Conservation (phyloP, 2,329 filamentous ascomycete species). For the Diaporthe amygdali region DNA sequence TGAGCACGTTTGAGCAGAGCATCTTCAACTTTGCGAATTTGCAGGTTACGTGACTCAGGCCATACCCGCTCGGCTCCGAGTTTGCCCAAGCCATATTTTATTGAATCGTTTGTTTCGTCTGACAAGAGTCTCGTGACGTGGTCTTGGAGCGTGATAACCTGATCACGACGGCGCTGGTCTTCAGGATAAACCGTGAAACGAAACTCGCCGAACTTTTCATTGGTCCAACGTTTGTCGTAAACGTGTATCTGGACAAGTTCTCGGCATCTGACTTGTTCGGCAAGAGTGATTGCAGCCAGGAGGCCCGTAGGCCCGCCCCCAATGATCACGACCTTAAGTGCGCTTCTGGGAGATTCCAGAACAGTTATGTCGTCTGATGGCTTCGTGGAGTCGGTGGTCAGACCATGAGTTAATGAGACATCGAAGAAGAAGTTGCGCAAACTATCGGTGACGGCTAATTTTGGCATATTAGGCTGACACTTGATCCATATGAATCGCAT, state of each 20-base stretch:
- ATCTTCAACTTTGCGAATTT: slow-evolving; percentile 45
- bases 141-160: slow-evolving; percentile 43
- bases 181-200: slow-evolving; percentile 34
- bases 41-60: slow-evolving; percentile 43
- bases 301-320: slow-evolving; percentile 40
- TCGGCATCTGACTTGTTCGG: slow-evolving; percentile 35
- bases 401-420: slow-evolving; percentile 35
- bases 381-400: slow-evolving; percentile 32
- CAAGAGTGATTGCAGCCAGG: slow-evolving; percentile 38
- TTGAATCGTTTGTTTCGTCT: slow-evolving; percentile 29
- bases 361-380: slow-evolving; percentile 28
- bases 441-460: slow-evolving; percentile 31
- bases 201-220: slow-evolving; percentile 24
- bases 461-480: slow-evolving; percentile 30
- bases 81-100: slow-evolving; percentile 33
- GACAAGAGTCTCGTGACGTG: slow-evolving; percentile 38
- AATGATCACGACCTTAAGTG: slow-evolving; percentile 37
- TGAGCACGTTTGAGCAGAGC: slow-evolving; percentile 40
- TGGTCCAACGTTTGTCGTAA: slow-evolving; percentile 40
- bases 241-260: slow-evolving; percentile 40
- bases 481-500: slow-evolving; percentile 41
- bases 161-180: slow-evolving; percentile 37
- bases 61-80: slow-evolving; percentile 40
- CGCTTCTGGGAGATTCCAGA: slow-evolving; percentile 34
- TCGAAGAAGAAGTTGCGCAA: slow-evolving; percentile 42